Evolutionary conservation across 2,329 filamentous ascomycete genomes (phyloP), one percentile per base, ranked within the genome.

Genomic region (Nakataea oryzae): DNA sequence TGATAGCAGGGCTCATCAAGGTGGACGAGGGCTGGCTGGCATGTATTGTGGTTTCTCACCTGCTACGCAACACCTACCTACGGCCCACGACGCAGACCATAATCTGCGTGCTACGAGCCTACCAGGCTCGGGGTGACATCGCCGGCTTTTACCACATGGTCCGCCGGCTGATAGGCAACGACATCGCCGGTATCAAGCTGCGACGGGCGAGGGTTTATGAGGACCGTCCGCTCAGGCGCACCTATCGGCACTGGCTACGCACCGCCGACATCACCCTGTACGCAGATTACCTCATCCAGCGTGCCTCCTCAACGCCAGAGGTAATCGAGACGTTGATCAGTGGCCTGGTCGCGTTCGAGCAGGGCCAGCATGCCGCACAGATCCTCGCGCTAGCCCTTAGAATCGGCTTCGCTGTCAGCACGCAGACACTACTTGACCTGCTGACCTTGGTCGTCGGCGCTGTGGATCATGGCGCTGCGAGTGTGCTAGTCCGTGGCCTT

Each of bases 1-100:
- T 95, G 29, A 80, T 93, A 3, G 71, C 82, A n/a, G 82, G 83
- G n/a, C 85, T 93, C 60, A 79, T 81, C 61, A 76, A 78, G 34
- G 70, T 80, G 6, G 75, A 78, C 30, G 74, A 80, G 61, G 75
- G 79, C 62, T 73, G 75, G 50, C 73, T 87, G 24, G 79, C 82
- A 4, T 76, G 84, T 50, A 68, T 76, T n/a, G 76, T 87, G 34
- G 75, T 84, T 26, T 72, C 81, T 59, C 80, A 78, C 0, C 81
- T 84, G 61, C 72, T 83, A 55, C 65, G 76, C 54, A 66, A 73
- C 12, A 80, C 75, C 50, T 71, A 71, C 4, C 68, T 82, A 56
- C 74, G 70, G 47, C 80, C 81, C 2, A 83, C 81, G 0, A 72
- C 77, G 56, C 76, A 77, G 28, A 84, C 81, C 0, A 72, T 78